Base-by-base conservation (phyloP, 2,329 filamentous ascomycete species). In the Pezicula carpinea region DNA sequence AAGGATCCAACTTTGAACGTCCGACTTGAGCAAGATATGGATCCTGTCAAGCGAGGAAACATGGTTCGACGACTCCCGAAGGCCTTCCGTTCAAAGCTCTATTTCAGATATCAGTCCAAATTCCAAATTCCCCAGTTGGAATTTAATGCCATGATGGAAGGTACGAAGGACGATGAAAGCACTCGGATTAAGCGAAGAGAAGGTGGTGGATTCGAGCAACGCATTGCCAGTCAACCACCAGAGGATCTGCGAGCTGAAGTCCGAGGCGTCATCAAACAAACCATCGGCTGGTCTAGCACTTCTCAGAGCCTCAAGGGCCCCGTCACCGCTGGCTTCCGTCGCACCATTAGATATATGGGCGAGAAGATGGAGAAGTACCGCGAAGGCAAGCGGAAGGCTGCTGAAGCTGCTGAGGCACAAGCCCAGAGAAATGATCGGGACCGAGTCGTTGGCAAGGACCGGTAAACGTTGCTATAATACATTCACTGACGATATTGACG, bases 31-130 rank as follows among this genome's bases (percentile, higher is more conserved):
- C 93, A 99, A 67, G 90, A 97, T 60, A 95, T 97, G 90, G 88
- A 96, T 59, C 88, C 91, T 0, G 71, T 88, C 48, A 90, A 87
- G 61, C 83, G 93, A 48, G 89, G 88, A 15, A 99, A 99, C 67
- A 99, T 99, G 89, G 92, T 99, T 8, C 83, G 93, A 5, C 85
- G 93, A 11, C 73, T 99, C 10, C 93, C 93, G 4, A 85, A 86
- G 59, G 77, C 83, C 5, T 97, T 99, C 75, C 82, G 93, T 32
- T 81, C 87, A 45, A 91, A 89, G 49, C 73, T 99, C 0, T 99
- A 99, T 70, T 96, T 96, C 66, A 83, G 91, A 60, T 99, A 96
- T 66, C 91, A 96, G 66, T 83, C 85, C 64, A 92, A 95, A 61
- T 95, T 91, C 60, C 78, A 80, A 47, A 93, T 99, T 36, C 89